Percentiles rank a stretch among this genome's conserved stretches.
phyloP scores from a whole-genome alignment of 2,329 filamentous ascomycete genomes.

The Verticillium isaacii region DNA sequence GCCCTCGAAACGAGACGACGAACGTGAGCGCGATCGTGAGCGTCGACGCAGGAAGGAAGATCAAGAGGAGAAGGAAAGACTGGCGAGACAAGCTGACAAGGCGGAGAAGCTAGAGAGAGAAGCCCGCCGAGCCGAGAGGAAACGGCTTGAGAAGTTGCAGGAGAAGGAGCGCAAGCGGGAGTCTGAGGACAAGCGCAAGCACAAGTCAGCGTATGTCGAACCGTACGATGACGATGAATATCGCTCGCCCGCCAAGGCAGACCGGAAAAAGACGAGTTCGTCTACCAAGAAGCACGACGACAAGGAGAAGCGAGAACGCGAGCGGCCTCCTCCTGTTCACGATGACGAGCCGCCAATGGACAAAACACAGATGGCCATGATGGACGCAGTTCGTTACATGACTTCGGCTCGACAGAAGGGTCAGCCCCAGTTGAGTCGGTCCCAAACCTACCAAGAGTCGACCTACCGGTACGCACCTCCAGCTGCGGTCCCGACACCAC shows the following conservation, averaged over 20 bases:
- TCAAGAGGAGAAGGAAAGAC: conserved; percentile 15
- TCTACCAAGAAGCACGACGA: conserved; percentile 30
- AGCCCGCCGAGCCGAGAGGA: conserved; percentile 27
- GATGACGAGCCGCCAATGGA: conserved; percentile 3
- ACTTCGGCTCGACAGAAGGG: conserved; percentile 6
- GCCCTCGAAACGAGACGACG: conserved; percentile 36
- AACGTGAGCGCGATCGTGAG: conserved; percentile 30
- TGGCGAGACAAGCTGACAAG: conserved; percentile 17
- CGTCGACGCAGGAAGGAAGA: conserved; percentile 12
- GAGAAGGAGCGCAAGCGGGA: conserved; percentile 33
- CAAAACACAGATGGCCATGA: conserved; percentile 5
- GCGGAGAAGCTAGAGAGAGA: conserved; percentile 21
- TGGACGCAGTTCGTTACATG: conserved; percentile 12
- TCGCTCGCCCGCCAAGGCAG: conserved; percentile 15
- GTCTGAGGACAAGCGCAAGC: conserved; percentile 27
- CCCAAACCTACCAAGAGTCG: conserved; percentile 5
- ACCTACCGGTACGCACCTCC: conserved; percentile 5
- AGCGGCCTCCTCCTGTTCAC: conserved; percentile 1
- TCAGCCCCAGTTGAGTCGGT: conserved; percentile 3
- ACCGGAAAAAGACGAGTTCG: conserved; percentile 32
- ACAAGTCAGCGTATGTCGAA: conserved; percentile 28
- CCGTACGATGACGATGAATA: conserved; percentile 23
- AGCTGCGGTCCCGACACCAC: conserved; percentile 9
- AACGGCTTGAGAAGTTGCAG: conserved; percentile 23
- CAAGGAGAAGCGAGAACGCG: conserved; percentile 8